Evolutionary conservation across 139 green algal genomes (phyloP), one percentile per base, ranked within the genome.

Genomic region (Chlamydomonas sp.): DNA sequence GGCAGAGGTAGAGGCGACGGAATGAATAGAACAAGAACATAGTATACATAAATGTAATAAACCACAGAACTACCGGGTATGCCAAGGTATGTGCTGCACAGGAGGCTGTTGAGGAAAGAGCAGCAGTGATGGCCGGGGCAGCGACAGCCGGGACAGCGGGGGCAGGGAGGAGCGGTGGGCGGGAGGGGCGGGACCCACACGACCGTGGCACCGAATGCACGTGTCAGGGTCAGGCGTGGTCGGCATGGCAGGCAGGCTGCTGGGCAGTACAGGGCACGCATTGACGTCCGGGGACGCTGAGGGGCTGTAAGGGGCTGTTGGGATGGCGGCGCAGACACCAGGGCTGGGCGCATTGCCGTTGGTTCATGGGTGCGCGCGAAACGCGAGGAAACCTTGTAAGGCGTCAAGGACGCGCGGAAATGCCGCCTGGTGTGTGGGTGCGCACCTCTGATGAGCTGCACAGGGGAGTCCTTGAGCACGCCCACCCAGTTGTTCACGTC

Each of bases 401-500:
- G 66, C 9, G 9, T 18, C 66, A 71, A 71, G 66, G 12, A 71
- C 66, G 9, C 16, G 59, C 59, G 57, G 58, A 31, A 18, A 85
- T 77, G 67, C 67, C 64, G 5, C 80, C 80, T 85, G 59, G 2
- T 0, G 31, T 2, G 60, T 2, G 3, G 77, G 17, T 49, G 63
- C 81, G 12, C 59, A 79, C 81, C 81, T 86, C 60, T 58, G 7
- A 86, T 71, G 20, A 86, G 71, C 8, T 20, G 60, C 31, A 86
- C 71, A 57, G 18, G 14, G 0, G 60, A 31, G 59, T 16, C 81
- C 71, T 72, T 64, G 12, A 86, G 81, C 81, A 79, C 72, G 0
- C 81, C 81, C 31, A 86, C 68, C 81, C 81, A 86, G 81, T 79
- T 86, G 59, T 86, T 60, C 20, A 57, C 7, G 8, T 79, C 81